Conservation (phyloP, 2,329 filamentous ascomycete genomes). For the Teratosphaeria gauchensis region DNA sequence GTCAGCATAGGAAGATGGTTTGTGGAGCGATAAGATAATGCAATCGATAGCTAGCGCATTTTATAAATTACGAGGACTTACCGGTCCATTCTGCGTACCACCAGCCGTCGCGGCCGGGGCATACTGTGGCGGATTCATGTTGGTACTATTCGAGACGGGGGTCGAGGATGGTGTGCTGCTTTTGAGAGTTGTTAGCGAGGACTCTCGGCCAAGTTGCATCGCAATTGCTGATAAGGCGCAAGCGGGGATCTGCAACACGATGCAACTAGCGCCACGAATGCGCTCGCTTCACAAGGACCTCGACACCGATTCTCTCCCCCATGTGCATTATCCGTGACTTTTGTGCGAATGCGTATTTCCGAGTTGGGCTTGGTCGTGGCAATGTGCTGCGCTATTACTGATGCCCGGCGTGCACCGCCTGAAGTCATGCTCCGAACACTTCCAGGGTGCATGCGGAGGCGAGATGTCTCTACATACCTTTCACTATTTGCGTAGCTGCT, state of each 20-base stretch:
- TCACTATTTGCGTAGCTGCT: neutral
- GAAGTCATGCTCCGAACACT: neutral
- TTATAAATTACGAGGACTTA: conserved; percentile 30
- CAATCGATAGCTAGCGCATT: conserved; percentile 1
- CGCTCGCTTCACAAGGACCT: neutral
- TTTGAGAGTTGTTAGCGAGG: neutral
- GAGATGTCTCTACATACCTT: neutral
- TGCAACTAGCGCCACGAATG: neutral
- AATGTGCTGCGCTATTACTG: no score
- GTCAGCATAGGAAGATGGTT: conserved; percentile 7
- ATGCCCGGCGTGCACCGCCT: neutral
- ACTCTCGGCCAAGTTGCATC: neutral
- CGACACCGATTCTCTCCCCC: neutral
- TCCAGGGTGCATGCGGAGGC: neutral
- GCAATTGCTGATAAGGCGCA: neutral
- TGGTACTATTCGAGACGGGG: conserved; percentile 21
- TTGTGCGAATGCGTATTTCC: neutral
- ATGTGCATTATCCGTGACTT: neutral
- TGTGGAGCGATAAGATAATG: conserved; percentile 12
- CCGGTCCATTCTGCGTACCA: conserved; percentile 49
- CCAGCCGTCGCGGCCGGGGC: conserved; percentile 57
- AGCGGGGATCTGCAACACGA: neutral
- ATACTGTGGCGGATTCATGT: conserved; percentile 53
- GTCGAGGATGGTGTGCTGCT: conserved; percentile 20
- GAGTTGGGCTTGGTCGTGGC: no score